Evolutionary conservation across 2,329 filamentous ascomycete genomes (phyloP).

Genomic region (Colletotrichum agaves): DNA sequence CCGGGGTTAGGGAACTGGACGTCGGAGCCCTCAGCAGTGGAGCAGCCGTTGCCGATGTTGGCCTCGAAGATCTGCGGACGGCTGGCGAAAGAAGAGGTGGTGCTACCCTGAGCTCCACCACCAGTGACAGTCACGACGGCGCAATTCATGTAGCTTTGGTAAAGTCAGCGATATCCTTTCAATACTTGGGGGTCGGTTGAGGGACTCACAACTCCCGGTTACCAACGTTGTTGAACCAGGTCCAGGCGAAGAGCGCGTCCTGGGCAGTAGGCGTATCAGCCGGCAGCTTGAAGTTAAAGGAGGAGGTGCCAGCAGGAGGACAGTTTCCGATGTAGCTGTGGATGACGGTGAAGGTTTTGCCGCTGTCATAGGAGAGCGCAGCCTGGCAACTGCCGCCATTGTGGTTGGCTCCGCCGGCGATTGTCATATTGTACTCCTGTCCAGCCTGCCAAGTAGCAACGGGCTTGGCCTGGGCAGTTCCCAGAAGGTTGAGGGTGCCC

Average conservation of each 20-base stretch:
- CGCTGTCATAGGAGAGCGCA: constrained; percentile 78
- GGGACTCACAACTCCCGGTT: constrained; percentile 74
- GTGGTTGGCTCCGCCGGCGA: constrained; percentile 72
- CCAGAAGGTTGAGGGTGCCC: constrained; percentile 64
- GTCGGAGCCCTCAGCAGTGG: constrained; percentile 66
- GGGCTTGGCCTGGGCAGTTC: constrained; percentile 59
- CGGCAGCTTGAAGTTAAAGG: constrained; percentile 75
- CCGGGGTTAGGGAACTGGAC: constrained; percentile 76
- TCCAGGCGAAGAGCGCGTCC: constrained; percentile 78
- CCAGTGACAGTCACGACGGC: constrained; percentile 72
- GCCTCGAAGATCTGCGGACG: constrained; percentile 78
- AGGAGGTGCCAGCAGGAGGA: constrained; percentile 56
- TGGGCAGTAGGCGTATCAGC: constrained; percentile 64
- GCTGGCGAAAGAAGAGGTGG: constrained; percentile 53
- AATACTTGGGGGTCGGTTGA: no score
- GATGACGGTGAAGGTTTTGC: constrained; percentile 75
- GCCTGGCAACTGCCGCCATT: constrained; percentile 81
- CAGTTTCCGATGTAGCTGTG: constrained; percentile 67
- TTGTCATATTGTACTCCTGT: constrained; percentile 68
- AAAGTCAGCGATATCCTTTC: neutral
- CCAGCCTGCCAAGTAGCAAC: constrained; percentile 73
- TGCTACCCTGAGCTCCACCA: constrained; percentile 47
- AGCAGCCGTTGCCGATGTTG: constrained; percentile 72
- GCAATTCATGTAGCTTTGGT: constrained; percentile 80
- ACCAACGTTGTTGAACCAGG: constrained; percentile 80